Evolutionary conservation across 2,329 filamentous ascomycete genomes (phyloP).

Genomic region (Penicillium nordicum): DNA sequence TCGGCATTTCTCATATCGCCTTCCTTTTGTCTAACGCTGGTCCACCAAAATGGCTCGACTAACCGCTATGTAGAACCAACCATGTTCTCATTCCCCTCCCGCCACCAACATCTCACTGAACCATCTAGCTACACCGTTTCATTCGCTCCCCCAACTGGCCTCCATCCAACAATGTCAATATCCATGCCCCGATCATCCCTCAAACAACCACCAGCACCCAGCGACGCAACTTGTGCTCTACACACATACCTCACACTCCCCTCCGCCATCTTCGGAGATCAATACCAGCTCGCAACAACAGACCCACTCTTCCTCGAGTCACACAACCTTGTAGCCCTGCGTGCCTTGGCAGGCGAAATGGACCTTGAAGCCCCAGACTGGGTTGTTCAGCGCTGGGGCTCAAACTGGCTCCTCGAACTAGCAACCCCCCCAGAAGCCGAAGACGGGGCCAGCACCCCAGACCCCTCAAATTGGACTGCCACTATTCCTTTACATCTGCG

Average conservation of each 20-base stretch:
- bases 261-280: constrained; percentile 76
- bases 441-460: constrained; percentile 1
- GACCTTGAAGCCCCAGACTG: constrained; percentile 91
- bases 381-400: constrained; percentile 73
- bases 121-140: constrained; percentile 57
- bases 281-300: constrained; percentile 67
- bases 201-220: constrained; percentile 47
- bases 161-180: constrained; percentile 78
- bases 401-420: constrained; percentile 71
- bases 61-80: constrained; percentile 56
- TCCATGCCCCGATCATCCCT: constrained; percentile 53
- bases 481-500: constrained; percentile 78
- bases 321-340: constrained; percentile 70
- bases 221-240: constrained; percentile 62
- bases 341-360: constrained; percentile 68
- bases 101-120: constrained; percentile 61
- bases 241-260: constrained; percentile 83
- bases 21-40: neutral
- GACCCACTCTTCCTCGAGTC: constrained; percentile 69
- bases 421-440: constrained; percentile 47
- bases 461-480: constrained; percentile 33
- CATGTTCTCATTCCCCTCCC: constrained; percentile 77
- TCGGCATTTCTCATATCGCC: neutral
- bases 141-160: constrained; percentile 70
- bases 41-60: neutral